Base-by-base conservation (phyloP, 2,329 filamentous ascomycete species). In the Aspergillus costaricaensis region DNA sequence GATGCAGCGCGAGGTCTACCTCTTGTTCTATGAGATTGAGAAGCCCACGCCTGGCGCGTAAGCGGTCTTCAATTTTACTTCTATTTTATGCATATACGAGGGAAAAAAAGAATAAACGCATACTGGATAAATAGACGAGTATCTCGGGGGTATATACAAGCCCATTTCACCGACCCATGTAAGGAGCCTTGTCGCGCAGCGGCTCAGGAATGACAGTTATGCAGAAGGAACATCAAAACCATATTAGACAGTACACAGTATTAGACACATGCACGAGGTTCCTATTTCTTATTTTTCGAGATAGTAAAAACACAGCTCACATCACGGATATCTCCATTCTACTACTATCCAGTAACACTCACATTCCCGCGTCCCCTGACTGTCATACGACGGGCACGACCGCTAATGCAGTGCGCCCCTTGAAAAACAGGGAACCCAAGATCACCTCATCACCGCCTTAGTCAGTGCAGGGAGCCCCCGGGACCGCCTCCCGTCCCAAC, bases 1-100 rank as follows among this genome's bases (percentile, higher is more conserved):
- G 7, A 96, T 97, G 92, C 92, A 97, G 77, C 89, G 89, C 70
- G 95, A 99, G 77, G 94, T 98, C 0, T 99, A 99, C 75, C 80
- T 99, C 73, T 77, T 99, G 55, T 99, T 99, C 76, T 99, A 99
- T 77, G 94, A 98, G 80, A 80, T 96, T 68, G 90, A 94, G 65
- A 82, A 81, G 67, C 68, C 72, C 25, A 38, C 10, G 8, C 53
- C 49, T 54, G 58, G 32, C 43, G 19, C 15, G 7, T 55, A 57
- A 15, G 39, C 2, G 30, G 23, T 27, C 25, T 12, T 7, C 6
- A 5, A 10, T n/a, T 30, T 12, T 5, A 19, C 25, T n/a, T 12
- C 23, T 12, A 12, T 44, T 19, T 23, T 25, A n/a, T 17, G 15
- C 15, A 49, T 49, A 49, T 49, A 27, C 12, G 44, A 49, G 8